Evolutionary conservation across 2,329 filamentous ascomycete species (phyloP), one percentile per base, ranked within the genome.

Genomic region (Aspergillus sp.): DNA sequence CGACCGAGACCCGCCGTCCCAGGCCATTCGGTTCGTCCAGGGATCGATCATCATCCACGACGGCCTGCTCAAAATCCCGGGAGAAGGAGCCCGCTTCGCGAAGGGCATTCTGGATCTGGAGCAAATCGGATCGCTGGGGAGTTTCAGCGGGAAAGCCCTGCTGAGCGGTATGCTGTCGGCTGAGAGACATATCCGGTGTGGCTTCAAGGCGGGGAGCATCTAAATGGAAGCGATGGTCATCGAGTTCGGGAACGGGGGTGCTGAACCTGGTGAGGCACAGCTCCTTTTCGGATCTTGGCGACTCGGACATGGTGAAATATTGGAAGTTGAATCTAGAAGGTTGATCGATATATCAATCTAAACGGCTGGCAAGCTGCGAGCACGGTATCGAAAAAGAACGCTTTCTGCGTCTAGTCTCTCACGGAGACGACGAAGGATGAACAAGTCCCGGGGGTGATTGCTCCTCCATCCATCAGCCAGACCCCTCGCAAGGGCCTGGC

Each of bases 31-130:
- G 55, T 31, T 73, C 72, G 20, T 68, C 64, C 29, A 56, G 60
- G 19, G 71, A 73, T 36, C 62, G 64, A 40, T 89, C 87, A 49
- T 96, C 92, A 60, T 96, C 90, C 36, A 87, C 76, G 31, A 96
- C 79, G 13, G 90, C 91, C 61, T 94, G 85, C 70, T 97, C 92
- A 60, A 96, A 96, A 68, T 96, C 91, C 52, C 90, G 84, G 36
- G 89, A 80, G 57, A 75, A 76, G n/a, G 76, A 73, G n/a, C 71
- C 69, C 13, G 61, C 62, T 43, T 74, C 71, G 21, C 66, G 64
- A 19, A 81, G 68, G 3, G 71, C 74, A 58, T 79, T 74, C 52
- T 78, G 76, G 51, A 79, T 66, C 49, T 76, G 70, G 13, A 80
- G 72, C 32, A 80, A 58, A 47, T 73, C 71, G 13, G 77, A 72